Conservation (phyloP, 495 filamentous ascomycete species). For the Penicillium cinerascens region DNA sequence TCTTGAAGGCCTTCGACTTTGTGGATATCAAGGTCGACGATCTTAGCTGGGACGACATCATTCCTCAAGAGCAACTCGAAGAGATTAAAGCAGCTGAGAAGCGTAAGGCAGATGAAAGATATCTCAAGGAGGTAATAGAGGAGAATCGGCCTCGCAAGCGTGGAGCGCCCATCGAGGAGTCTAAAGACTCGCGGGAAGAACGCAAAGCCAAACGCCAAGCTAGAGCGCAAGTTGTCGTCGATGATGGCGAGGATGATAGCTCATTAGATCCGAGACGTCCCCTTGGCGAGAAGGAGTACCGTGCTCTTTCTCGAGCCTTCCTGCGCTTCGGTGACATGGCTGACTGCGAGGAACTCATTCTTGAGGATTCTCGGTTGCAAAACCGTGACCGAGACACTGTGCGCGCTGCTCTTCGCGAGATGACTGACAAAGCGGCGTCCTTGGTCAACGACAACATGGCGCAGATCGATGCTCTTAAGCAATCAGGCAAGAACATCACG, state of each 20-base stretch:
- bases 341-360: constrained; percentile 78
- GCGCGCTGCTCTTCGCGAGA: constrained; percentile 64
- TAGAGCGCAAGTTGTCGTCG: constrained; percentile 63
- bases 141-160: constrained; percentile 84
- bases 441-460: constrained; percentile 66
- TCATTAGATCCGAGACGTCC: constrained; percentile 78
- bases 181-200: constrained; percentile 75
- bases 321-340: constrained; percentile 85
- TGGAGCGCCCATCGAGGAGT: constrained; percentile 62
- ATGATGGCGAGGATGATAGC: constrained; percentile 57
- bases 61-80: constrained; percentile 86
- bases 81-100: constrained; percentile 86
- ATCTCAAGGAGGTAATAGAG: constrained; percentile 77
- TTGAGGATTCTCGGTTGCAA: constrained; percentile 76
- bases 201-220: constrained; percentile 91
- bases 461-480: constrained; percentile 58
- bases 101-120: constrained; percentile 73
- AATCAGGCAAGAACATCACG: constrained; percentile 68
- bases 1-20: constrained; percentile 82
- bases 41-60: constrained; percentile 95
- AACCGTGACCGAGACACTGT: constrained; percentile 77
- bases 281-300: constrained; percentile 83
- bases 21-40: constrained; percentile 93
- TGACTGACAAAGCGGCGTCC: constrained; percentile 65
- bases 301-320: constrained; percentile 83